Conservation (phyloP, 129 eudicot species). For the Centaurea solstitialis region DNA sequence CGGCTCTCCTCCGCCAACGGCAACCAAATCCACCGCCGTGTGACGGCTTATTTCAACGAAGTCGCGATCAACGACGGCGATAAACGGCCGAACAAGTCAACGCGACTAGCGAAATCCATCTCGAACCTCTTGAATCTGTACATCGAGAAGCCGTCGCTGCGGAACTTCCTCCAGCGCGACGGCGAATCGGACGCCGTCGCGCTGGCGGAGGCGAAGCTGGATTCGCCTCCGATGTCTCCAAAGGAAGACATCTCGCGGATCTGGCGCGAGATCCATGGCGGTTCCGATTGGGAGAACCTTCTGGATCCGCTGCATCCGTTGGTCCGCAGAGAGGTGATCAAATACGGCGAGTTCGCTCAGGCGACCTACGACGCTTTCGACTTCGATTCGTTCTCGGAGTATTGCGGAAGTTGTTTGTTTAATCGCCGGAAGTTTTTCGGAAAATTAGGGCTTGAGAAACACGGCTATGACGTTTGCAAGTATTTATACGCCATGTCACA, state of each 20-base stretch:
- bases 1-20: slow-evolving; percentile 13
- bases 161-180: slow-evolving; percentile 13
- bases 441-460: slow-evolving; percentile 43
- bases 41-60: slow-evolving; percentile 33
- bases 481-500: slow-evolving; percentile 81
- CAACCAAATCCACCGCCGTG: neutral
- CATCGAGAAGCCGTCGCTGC: slow-evolving; percentile 45
- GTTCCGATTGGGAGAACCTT: slow-evolving; percentile 57
- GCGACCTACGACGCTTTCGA: slow-evolving; percentile 87
- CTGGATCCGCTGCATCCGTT: slow-evolving; percentile 64
- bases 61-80: slow-evolving; percentile 10
- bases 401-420: slow-evolving; percentile 72
- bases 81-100: slow-evolving; percentile 31
- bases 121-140: slow-evolving; percentile 47
- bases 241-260: slow-evolving; percentile 52
- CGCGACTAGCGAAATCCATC: slow-evolving; percentile 50
- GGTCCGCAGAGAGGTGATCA: slow-evolving; percentile 59
- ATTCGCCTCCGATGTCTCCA: slow-evolving; percentile 55
- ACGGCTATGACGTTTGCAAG: slow-evolving; percentile 59
- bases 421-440: slow-evolving; percentile 43
- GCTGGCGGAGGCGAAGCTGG: slow-evolving; percentile 41
- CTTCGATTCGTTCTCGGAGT: slow-evolving; percentile 68
- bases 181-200: neutral
- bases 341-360: slow-evolving; percentile 78
- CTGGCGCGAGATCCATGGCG: slow-evolving; percentile 77